A percentile compares a stretch with the other conserved stretches of the same genome.
Evolutionary conservation across 2,329 filamentous ascomycete species (phyloP).

Genomic region (Graphium sp.): DNA sequence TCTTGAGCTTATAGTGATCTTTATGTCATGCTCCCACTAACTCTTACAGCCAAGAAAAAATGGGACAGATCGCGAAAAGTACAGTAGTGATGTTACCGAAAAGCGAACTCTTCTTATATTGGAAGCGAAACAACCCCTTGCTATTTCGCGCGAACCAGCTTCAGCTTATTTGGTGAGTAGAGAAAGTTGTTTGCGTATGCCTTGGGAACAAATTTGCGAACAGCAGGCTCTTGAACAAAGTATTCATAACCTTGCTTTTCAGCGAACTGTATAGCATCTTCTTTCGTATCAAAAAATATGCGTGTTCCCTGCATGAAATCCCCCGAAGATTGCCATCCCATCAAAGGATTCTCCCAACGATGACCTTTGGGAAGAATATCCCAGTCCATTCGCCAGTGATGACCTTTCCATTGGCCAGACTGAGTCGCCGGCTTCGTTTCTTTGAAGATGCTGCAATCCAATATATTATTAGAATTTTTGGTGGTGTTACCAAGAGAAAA

Average conservation of each 20-base stretch:
- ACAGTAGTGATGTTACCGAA: too few relatives aligned
- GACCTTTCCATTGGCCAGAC: conserved; percentile 71
- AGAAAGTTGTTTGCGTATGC: conserved; percentile 95
- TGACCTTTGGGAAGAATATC: conserved; percentile 84
- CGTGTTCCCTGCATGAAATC: conserved; percentile 92
- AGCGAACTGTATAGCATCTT: conserved; percentile 87
- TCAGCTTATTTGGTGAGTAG: conserved; percentile 72
- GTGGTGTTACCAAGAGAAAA: neutral
- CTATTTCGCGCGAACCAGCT: conserved; percentile 71
- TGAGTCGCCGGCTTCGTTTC: conserved; percentile 91
- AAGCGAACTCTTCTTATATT: too few relatives aligned
- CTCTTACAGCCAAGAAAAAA: too few relatives aligned
- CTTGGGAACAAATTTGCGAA: conserved; percentile 74
- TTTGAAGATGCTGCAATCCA: conserved; percentile 60
- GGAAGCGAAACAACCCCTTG: too few relatives aligned
- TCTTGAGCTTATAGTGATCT: too few relatives aligned
- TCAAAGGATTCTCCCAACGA: conserved; percentile 95
- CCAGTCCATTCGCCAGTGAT: conserved; percentile 97
- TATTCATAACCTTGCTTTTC: conserved; percentile 99
- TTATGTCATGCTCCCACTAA: too few relatives aligned
- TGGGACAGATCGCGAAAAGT: too few relatives aligned
- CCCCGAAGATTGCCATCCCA: conserved; percentile 95
- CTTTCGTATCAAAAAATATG: conserved; percentile 79
- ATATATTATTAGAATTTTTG: neutral
- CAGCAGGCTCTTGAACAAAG: conserved; percentile 93